Percentiles rank a stretch among this genome's conserved stretches.
These are phyloP conservation scores for Pythium utonaiense DNA, from an alignment of 352 stramenopile species.

Conservation along the genomic window DNA sequence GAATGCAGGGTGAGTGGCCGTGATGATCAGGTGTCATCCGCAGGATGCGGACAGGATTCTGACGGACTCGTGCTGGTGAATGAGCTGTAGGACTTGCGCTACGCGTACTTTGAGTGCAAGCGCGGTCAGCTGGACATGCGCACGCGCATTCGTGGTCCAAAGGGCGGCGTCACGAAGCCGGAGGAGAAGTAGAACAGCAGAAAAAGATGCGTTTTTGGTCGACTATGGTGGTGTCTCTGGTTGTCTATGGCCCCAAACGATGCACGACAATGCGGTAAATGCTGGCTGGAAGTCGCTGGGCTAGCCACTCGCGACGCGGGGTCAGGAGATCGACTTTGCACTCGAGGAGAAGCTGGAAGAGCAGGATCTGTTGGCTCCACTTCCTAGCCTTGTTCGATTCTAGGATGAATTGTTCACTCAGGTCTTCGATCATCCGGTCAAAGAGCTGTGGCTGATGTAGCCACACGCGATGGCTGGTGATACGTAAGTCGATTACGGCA, in stretches of 20 bases:
- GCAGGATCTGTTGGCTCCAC: conserved; percentile 30
- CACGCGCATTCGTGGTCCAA: conserved; percentile 73
- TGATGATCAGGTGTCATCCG: background rate
- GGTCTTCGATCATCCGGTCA: conserved; percentile 17
- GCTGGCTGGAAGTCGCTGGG: conserved; percentile 1
- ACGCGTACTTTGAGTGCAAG: conserved; percentile 86
- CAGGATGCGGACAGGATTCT: too few species aligned
- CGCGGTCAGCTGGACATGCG: conserved; percentile 82
- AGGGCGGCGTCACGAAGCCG: conserved; percentile 62
- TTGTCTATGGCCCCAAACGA: background rate
- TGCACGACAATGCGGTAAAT: background rate
- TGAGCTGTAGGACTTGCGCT: conserved; percentile 51
- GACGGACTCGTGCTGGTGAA: background rate
- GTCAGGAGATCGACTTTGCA: conserved; percentile 28
- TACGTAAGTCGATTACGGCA: conserved; percentile 19
- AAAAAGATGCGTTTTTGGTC: background rate
- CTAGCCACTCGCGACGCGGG: background rate
- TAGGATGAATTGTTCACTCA: conserved; percentile 26
- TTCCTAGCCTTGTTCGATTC: conserved; percentile 23
- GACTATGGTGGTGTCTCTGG: background rate
- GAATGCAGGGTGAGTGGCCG: conserved; percentile 57
- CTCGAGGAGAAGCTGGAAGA: conserved; percentile 50
- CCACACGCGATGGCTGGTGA: conserved; percentile 24
- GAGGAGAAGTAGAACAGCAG: conserved; percentile 15
- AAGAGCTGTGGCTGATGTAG: conserved; percentile 18